Percentiles rank a stretch among this genome's conserved stretches.
Evolutionary conservation across 345 rosid species (phyloP).

Genomic region (Tarenaya hassleriana): DNA sequence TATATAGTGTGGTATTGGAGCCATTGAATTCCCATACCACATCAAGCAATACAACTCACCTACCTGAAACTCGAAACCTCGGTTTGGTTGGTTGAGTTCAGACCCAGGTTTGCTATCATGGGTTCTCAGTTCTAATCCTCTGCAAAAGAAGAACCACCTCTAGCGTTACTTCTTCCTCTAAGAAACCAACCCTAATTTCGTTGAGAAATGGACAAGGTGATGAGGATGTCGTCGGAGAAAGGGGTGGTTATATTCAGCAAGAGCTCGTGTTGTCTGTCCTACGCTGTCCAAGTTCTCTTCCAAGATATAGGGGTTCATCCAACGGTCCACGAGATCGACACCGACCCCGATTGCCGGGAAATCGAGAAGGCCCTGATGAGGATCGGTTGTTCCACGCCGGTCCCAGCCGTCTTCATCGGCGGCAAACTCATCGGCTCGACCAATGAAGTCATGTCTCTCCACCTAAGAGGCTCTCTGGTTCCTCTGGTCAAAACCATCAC

Average conservation of each 20-base stretch:
- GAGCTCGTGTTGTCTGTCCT: constrained; percentile 72
- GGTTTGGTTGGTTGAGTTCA: too few relatives aligned
- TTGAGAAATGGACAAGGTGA: constrained; percentile 51
- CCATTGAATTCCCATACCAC: constrained; percentile 25
- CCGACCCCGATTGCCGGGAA: constrained; percentile 65
- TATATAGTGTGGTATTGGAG: constrained; percentile 24
- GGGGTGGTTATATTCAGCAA: constrained; percentile 79
- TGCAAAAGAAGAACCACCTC: constrained; percentile 7
- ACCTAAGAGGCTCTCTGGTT: constrained; percentile 54
- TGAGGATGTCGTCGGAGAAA: constrained; percentile 52
- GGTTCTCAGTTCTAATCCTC: constrained; percentile 11
- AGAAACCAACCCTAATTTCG: constrained; percentile 11
- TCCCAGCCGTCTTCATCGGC: constrained; percentile 69
- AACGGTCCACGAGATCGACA: constrained; percentile 52
- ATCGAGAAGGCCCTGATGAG: constrained; percentile 69
- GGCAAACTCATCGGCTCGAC: constrained; percentile 70
- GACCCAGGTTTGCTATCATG: constrained; percentile 12
- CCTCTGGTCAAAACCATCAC: constrained; percentile 57
- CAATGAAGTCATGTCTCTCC: constrained; percentile 76
- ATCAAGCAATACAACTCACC: constrained; percentile 3
- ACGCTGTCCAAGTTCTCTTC: constrained; percentile 63
- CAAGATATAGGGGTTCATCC: constrained; percentile 66
- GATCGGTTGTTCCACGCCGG: constrained; percentile 56
- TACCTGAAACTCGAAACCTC: background rate
- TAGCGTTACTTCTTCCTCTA: background rate